Evolutionary conservation across 1,284 basidiomycete genomes (phyloP).

Genomic region (Mycena citricolor): DNA sequence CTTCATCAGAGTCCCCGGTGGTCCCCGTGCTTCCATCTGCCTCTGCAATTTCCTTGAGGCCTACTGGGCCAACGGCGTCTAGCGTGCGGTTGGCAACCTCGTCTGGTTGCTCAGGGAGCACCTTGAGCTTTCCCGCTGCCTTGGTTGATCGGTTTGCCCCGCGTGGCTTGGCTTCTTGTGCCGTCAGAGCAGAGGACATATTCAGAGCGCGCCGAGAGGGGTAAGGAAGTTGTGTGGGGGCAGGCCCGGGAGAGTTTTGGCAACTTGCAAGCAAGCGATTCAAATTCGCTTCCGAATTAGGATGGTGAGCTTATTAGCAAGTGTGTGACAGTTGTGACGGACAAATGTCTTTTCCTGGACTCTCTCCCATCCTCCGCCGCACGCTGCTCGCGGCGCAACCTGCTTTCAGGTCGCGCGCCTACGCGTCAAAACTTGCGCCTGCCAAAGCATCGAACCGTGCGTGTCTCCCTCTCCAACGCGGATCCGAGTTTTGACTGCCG

Average conservation of each 20-base stretch:
- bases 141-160: slow-evolving; percentile 87
- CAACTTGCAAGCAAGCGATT: no score
- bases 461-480: no score
- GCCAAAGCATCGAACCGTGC: slow-evolving; percentile 1
- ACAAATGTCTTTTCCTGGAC: neutral
- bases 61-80: slow-evolving; percentile 21
- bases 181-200: slow-evolving; percentile 11
- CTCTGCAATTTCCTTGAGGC: slow-evolving; percentile 34
- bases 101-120: slow-evolving; percentile 89
- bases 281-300: no score
- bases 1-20: slow-evolving; percentile 69
- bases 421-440: slow-evolving; percentile 12
- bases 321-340: no score
- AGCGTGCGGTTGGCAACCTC: slow-evolving; percentile 34
- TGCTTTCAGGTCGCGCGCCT: slow-evolving; percentile 7
- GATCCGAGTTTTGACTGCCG: neutral
- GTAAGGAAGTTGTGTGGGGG: no score
- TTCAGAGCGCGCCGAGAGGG: slow-evolving; percentile 3
- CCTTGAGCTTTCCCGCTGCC: slow-evolving; percentile 85
- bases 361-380: slow-evolving; percentile 8
- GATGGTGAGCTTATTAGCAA: no score
- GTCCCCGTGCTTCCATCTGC: slow-evolving; percentile 49
- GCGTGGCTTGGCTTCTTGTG: slow-evolving; percentile 48
- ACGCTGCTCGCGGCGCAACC: slow-evolving; percentile 5
- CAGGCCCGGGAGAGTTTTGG: no score